phyloP scores from a whole-genome alignment of 345 rosid species.

The Bruguiera gymnorhiza region DNA sequence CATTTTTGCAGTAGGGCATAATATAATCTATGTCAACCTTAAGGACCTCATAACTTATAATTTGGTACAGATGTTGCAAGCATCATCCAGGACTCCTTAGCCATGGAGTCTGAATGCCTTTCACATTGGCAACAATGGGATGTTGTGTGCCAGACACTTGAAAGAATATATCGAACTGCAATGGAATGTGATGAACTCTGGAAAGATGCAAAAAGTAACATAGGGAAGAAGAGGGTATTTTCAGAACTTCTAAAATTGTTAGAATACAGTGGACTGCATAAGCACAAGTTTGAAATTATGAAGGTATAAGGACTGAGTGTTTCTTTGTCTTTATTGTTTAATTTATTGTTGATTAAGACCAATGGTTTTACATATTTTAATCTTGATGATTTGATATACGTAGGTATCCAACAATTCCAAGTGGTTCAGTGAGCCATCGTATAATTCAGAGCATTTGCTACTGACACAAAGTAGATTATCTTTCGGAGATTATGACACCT shows the following conservation, averaged over 20 bases:
- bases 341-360: not conserved
- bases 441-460: slow-evolving; percentile 62
- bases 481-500: slow-evolving; percentile 17
- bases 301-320: slow-evolving; percentile 40
- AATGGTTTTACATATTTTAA: not conserved
- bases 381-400: slow-evolving; percentile 16
- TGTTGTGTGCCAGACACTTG: slow-evolving; percentile 48
- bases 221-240: slow-evolving; percentile 66
- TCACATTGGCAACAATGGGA: slow-evolving; percentile 49
- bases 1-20: not conserved
- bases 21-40: not conserved
- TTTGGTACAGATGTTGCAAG: slow-evolving; percentile 37
- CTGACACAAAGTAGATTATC: slow-evolving; percentile 35
- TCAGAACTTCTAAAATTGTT: slow-evolving; percentile 70
- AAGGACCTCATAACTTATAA: not conserved
- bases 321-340: slow-evolving; percentile 15
- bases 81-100: slow-evolving; percentile 14
- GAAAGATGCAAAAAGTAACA: slow-evolving; percentile 51
- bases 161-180: slow-evolving; percentile 41
- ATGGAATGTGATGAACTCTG: slow-evolving; percentile 59
- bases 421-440: slow-evolving; percentile 64
- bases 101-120: slow-evolving; percentile 28
- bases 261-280: slow-evolving; percentile 68
- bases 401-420: slow-evolving; percentile 54
- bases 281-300: slow-evolving; percentile 63